Conservation (phyloP, 768 basidiomycete genomes). For the Boletus rubroflammeus region DNA sequence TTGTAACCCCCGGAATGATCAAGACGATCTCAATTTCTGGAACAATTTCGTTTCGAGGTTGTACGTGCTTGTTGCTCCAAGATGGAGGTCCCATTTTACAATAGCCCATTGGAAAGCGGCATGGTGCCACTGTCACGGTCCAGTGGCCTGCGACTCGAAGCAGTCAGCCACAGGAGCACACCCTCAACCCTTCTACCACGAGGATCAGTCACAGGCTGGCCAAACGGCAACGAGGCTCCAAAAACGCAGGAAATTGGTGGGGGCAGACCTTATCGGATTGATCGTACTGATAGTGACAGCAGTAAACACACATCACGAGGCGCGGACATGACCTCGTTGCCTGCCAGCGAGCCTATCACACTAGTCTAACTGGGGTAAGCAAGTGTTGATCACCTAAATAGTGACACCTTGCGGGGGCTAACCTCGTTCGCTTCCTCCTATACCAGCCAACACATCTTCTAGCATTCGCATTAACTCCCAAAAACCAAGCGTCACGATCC, state of each 20-base stretch:
- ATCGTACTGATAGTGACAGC: not conserved
- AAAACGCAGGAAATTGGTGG: not conserved
- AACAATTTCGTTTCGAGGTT: not conserved
- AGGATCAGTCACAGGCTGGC: not conserved
- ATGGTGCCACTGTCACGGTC: not conserved
- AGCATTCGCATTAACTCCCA: not conserved
- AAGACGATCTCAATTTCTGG: not conserved
- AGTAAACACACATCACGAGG: not conserved
- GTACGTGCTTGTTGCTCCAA: not conserved
- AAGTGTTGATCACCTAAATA: not conserved
- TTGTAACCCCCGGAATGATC: conserved; percentile 8
- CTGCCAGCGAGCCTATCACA: not conserved
- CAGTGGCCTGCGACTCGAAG: not conserved
- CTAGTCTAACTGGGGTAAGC: not conserved
- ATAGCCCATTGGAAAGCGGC: not conserved
- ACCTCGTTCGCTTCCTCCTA: not conserved
- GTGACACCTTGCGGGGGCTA: not conserved
- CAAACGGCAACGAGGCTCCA: not conserved
- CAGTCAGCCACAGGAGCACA: not conserved
- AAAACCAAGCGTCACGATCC: not conserved
- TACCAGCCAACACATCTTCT: not conserved
- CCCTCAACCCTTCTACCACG: conserved; percentile 1
- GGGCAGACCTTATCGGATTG: not conserved
- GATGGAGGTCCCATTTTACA: not conserved
- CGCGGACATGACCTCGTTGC: not conserved